phyloP scores from a whole-genome alignment of 164 flowering plant species.

The Vitis amurensis region DNA sequence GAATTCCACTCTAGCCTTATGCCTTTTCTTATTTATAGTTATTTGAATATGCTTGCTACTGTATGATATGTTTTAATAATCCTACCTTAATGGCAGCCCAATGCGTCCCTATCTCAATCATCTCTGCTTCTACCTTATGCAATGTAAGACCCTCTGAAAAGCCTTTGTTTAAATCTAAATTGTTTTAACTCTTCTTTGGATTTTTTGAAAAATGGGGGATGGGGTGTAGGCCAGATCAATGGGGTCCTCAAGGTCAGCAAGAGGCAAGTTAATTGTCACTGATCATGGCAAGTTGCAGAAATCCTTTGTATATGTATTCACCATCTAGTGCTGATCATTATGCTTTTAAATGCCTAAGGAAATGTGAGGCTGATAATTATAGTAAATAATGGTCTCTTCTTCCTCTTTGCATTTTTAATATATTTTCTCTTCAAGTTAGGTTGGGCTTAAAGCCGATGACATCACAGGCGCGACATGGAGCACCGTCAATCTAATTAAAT shows the following conservation, averaged over 20 bases:
- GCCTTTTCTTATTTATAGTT: conserved; percentile 22
- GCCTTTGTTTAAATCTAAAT: conserved; percentile 9
- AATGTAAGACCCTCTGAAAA: conserved; percentile 1
- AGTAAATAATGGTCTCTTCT: not conserved
- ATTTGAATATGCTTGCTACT: conserved; percentile 27
- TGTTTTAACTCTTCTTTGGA: conserved; percentile 3
- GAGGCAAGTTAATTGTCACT: conserved; percentile 8
- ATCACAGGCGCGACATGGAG: not conserved
- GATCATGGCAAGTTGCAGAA: not conserved
- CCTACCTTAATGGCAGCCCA: conserved; percentile 16
- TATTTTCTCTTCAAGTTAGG: not conserved
- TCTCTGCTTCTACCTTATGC: conserved; percentile 10
- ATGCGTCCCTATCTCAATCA: conserved; percentile 15
- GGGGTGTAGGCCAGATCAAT: too few species aligned
- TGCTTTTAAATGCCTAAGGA: not conserved
- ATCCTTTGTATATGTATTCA: not conserved
- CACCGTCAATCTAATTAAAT: not conserved
- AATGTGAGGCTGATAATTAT: not conserved
- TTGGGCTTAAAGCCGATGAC: not conserved
- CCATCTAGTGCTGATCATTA: not conserved
- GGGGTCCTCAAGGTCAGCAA: not conserved
- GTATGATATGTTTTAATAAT: conserved; percentile 11
- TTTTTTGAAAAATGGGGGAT: not conserved
- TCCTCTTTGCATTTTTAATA: not conserved
- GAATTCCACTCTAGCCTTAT: conserved; percentile 25